These are phyloP conservation scores for Blastomyces silverae DNA, from an alignment of 2,329 filamentous ascomycete species.

Conservation along the genomic window DNA sequence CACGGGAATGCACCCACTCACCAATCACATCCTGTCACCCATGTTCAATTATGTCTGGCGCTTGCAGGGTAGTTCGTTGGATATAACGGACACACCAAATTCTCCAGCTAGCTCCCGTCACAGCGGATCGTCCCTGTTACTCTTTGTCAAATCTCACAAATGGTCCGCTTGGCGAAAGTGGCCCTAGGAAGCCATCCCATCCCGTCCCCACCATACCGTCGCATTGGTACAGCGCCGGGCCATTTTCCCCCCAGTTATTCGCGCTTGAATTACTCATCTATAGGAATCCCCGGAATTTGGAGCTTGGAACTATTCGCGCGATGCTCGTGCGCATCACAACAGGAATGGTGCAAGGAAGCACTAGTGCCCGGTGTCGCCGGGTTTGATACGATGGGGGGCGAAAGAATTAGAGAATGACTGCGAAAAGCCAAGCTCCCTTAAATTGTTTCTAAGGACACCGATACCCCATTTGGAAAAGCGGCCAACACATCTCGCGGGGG, in stretches of 20 bases:
- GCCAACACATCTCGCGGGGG: neutral
- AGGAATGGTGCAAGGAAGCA: neutral
- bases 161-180: neutral
- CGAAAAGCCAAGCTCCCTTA: neutral
- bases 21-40: neutral
- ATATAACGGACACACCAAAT: neutral
- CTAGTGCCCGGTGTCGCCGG: neutral
- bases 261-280: neutral
- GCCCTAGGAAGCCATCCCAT: neutral
- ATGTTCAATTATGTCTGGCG: neutral
- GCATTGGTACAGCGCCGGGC: too few relatives aligned
- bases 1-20: neutral
- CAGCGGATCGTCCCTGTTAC: neutral
- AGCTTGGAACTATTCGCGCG: neutral
- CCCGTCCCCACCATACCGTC: too few relatives aligned
- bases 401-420: neutral
- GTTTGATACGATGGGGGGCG: neutral
- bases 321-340: neutral
- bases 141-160: neutral
- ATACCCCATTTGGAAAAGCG: neutral
- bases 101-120: neutral
- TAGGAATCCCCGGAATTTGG: neutral
- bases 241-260: neutral
- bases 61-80: neutral
- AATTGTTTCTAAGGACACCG: neutral